phyloP scores from a whole-genome alignment of 257 asterid species.

The Solanum corneliomulleri region DNA sequence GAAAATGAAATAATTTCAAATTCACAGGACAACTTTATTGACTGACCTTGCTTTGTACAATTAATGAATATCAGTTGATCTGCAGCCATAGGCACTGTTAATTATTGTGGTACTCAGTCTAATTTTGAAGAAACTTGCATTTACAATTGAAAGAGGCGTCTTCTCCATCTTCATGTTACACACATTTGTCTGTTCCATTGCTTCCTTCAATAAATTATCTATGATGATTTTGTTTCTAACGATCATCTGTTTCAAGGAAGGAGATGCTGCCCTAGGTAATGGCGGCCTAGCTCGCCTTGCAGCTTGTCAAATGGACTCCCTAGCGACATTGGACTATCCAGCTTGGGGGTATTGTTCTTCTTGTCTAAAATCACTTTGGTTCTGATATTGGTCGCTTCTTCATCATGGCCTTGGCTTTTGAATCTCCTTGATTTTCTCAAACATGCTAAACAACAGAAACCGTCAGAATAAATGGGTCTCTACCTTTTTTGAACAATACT shows the following conservation, averaged over 20 bases:
- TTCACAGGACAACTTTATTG: background rate
- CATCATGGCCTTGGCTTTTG: background rate
- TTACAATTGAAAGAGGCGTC: background rate
- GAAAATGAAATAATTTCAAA: background rate
- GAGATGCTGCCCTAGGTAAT: constrained; percentile 50
- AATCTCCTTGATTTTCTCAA: background rate
- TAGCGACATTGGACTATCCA: constrained; percentile 41
- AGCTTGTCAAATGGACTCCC: constrained; percentile 48
- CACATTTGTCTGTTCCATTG: background rate
- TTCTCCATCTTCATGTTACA: background rate
- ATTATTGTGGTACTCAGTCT: background rate
- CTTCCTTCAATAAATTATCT: background rate
- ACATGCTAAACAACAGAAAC: background rate
- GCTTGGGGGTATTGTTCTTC: constrained; percentile 32
- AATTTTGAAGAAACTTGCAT: background rate
- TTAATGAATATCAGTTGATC: background rate
- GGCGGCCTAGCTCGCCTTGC: constrained; percentile 49
- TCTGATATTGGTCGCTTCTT: background rate
- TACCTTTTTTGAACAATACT: background rate
- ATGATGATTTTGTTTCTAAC: background rate
- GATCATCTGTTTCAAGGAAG: constrained; percentile 19
- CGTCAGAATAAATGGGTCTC: background rate
- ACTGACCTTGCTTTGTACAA: background rate
- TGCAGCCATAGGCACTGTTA: background rate
- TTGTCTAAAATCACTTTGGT: background rate